A percentile compares a stretch with the other conserved stretches of the same genome.
Conservation (phyloP, 1,139 yeast species). For the Taphrina wiesneri region DNA sequence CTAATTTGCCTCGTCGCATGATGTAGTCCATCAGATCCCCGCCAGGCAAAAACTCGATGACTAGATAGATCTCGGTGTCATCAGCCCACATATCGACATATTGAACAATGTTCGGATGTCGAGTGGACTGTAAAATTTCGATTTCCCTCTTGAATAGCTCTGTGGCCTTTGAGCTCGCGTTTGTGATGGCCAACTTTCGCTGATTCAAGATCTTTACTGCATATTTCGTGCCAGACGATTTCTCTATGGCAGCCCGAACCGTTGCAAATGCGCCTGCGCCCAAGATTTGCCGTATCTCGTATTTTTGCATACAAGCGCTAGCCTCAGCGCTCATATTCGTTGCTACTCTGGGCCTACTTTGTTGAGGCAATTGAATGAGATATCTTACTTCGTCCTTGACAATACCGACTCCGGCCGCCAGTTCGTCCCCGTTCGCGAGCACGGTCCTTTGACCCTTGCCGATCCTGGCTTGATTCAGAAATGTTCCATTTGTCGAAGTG, state of each 20-base stretch:
- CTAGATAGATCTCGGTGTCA: constrained; percentile 66
- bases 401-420: constrained; percentile 86
- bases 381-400: constrained; percentile 72
- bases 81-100: constrained; percentile 94
- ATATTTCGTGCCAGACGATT: constrained; percentile 76
- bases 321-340: constrained; percentile 36
- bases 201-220: constrained; percentile 90
- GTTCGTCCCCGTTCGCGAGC: constrained; percentile 87
- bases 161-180: constrained; percentile 58
- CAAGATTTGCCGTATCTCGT: constrained; percentile 76
- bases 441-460: constrained; percentile 81
- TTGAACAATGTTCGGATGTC: constrained; percentile 77
- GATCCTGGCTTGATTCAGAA: constrained; percentile 68
- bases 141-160: constrained; percentile 66
- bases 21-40: constrained; percentile 76
- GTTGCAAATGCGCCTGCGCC: constrained; percentile 98
- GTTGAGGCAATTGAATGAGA: constrained; percentile 50
- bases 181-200: constrained; percentile 65
- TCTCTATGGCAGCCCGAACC: constrained; percentile 84
- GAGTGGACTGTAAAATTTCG: constrained; percentile 56
- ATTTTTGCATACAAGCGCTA: constrained; percentile 61
- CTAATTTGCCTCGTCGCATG: constrained; percentile 63
- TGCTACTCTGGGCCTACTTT: background rate
- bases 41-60: constrained; percentile 79
- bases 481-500: constrained; percentile 79